Evolutionary conservation across 1,284 basidiomycete species (phyloP).

Genomic region (Moesziomyces sp.): DNA sequence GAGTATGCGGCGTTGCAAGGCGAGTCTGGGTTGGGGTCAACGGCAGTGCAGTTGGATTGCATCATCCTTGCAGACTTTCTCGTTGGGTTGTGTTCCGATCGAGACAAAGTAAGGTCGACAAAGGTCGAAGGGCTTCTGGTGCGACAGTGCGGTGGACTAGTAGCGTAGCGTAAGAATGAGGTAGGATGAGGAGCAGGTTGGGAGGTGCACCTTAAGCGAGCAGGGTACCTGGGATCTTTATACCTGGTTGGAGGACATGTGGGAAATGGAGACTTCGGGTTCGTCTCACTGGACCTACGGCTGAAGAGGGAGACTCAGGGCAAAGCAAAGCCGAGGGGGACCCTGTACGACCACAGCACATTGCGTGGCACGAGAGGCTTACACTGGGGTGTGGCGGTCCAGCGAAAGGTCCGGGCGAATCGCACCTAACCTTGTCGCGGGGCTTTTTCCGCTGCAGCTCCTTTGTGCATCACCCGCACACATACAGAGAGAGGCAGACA

Average conservation of each 20-base stretch:
- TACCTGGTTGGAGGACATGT: background rate
- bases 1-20: slow-evolving; percentile 34
- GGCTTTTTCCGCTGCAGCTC: no score
- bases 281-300: background rate
- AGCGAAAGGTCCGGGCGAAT: background rate
- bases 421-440: no score
- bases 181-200: no score
- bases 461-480: no score
- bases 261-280: background rate
- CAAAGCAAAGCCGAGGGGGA: background rate
- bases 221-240: no score
- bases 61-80: background rate
- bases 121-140: background rate
- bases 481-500: no score
- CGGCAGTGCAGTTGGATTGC: slow-evolving; percentile 1
- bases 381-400: no score
- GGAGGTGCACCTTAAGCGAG: no score
- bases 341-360: background rate
- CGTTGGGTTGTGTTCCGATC: no score
- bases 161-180: no score
- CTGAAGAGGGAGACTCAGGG: background rate
- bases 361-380: background rate
- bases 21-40: slow-evolving; percentile 20
- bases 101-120: no score
- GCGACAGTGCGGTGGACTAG: no score